A percentile compares a stretch with the other conserved stretches of the same genome.
Evolutionary conservation across 768 basidiomycete genomes (phyloP).

Genomic region (Hygrophorus russula): DNA sequence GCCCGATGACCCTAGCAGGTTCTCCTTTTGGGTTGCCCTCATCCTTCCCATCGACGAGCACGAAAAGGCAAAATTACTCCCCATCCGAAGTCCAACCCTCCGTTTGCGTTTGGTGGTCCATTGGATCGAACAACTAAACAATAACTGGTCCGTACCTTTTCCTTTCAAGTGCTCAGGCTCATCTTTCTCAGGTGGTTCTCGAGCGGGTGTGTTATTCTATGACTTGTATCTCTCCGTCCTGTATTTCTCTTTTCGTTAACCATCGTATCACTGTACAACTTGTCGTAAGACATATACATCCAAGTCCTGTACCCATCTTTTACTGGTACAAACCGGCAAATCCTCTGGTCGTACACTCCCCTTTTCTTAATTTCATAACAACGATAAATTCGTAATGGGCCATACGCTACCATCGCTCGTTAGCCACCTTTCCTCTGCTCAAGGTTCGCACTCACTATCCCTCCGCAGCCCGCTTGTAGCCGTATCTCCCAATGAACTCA

Average conservation of each 20-base stretch:
- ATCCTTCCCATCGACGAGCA: constrained; percentile 87
- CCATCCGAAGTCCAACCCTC: constrained; percentile 67
- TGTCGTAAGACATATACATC: no score
- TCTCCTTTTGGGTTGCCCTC: constrained; percentile 85
- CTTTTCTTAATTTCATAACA: neutral
- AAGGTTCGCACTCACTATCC: constrained; percentile 55
- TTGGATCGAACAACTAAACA: constrained; percentile 76
- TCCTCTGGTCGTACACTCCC: neutral
- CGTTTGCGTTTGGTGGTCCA: constrained; percentile 79
- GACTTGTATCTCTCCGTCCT: neutral
- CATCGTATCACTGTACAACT: neutral
- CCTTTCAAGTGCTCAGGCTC: constrained; percentile 19
- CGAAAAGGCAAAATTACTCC: constrained; percentile 79
- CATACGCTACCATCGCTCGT: constrained; percentile 37
- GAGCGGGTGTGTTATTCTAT: constrained; percentile 46
- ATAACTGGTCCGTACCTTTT: constrained; percentile 36
- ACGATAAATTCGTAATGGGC: constrained; percentile 52
- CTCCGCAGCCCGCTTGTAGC: constrained; percentile 55
- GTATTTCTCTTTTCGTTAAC: neutral
- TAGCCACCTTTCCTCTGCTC: neutral
- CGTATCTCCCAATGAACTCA: constrained; percentile 61
- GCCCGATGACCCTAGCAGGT: constrained; percentile 59
- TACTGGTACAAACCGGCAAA: neutral
- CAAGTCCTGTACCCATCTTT: neutral
- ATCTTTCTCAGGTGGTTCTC: constrained; percentile 57